Conservation (phyloP, 2,329 filamentous ascomycete genomes). For the Paecilomyces sp. region DNA sequence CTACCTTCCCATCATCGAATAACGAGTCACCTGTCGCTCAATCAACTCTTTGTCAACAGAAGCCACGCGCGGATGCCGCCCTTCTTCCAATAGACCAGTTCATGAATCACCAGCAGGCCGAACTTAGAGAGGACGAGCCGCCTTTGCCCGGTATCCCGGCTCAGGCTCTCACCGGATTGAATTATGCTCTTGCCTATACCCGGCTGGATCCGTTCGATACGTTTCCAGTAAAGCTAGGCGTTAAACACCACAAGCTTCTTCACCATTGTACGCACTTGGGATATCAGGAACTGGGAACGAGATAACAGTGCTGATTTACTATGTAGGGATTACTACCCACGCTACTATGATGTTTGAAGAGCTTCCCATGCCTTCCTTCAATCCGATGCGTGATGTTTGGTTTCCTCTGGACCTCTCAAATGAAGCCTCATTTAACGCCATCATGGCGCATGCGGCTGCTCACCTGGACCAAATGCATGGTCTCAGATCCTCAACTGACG, state of each 20-base stretch:
- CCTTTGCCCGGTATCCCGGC: background rate
- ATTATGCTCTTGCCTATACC: conserved; percentile 18
- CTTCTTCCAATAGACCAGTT: no score
- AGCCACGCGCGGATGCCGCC: background rate
- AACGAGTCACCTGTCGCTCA: background rate
- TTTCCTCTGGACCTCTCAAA: conserved; percentile 35
- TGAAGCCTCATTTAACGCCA: conserved; percentile 33
- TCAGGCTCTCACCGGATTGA: conserved; percentile 17
- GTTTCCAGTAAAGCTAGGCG: conserved; percentile 25
- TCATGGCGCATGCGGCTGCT: conserved; percentile 36
- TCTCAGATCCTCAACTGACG: conserved; percentile 16
- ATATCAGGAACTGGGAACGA: background rate
- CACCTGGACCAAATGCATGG: conserved; percentile 30
- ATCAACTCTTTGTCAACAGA: background rate
- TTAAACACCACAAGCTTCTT: conserved; percentile 28
- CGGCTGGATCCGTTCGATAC: conserved; percentile 29
- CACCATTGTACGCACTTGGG: conserved; percentile 25
- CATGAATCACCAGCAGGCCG: no score
- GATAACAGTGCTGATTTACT: background rate
- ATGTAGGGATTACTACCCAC: conserved; percentile 21
- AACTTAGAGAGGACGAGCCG: background rate
- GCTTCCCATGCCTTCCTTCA: conserved; percentile 20
- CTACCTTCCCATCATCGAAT: background rate
- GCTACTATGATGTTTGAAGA: conserved; percentile 27
- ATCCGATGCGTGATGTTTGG: conserved; percentile 36